These are phyloP conservation scores for Penicillium coprophilum DNA, from an alignment of 495 filamentous ascomycete genomes.

Conservation along the genomic window DNA sequence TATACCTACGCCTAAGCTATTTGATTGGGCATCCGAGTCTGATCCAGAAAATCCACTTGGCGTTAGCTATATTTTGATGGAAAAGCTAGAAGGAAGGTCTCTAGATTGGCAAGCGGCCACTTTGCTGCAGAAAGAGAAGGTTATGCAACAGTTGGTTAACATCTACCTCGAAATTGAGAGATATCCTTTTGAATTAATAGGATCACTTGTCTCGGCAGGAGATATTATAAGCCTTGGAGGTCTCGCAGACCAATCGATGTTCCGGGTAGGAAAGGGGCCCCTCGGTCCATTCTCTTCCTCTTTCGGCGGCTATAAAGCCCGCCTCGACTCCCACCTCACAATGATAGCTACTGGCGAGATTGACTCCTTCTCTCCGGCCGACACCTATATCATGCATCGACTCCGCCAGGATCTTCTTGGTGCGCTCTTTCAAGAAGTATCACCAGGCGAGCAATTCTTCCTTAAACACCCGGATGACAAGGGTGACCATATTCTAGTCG, in stretches of 20 bases:
- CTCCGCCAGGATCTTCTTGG: constrained; percentile 25
- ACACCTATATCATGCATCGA: constrained; percentile 29
- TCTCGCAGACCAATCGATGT: constrained; percentile 20
- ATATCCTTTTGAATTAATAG: constrained; percentile 27
- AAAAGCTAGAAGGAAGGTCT: constrained; percentile 34
- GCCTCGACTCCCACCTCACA: constrained; percentile 10
- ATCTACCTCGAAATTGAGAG: constrained; percentile 36
- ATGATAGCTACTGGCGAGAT: constrained; percentile 14
- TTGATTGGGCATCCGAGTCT: constrained; percentile 10
- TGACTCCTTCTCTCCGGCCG: constrained; percentile 15
- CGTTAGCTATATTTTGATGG: constrained; percentile 34
- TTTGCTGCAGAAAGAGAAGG: constrained; percentile 24
- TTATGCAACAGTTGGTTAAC: constrained; percentile 37
- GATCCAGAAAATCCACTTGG: constrained; percentile 30
- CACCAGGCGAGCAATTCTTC: constrained; percentile 27
- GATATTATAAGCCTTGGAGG: background rate
- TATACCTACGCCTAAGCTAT: constrained; percentile 18
- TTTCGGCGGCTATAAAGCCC: constrained; percentile 3
- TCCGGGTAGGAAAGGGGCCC: constrained; percentile 12
- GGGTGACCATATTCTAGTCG: constrained; percentile 42
- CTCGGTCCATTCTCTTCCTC: constrained; percentile 23
- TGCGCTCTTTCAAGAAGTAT: background rate
- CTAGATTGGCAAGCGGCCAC: constrained; percentile 27
- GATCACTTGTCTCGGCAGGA: constrained; percentile 18
- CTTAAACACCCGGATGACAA: constrained; percentile 45